Percentiles rank a stretch among this genome's conserved stretches.
Evolutionary conservation across 176 grass and related monocot genomes (phyloP).

Genomic region (Leersia perrieri): DNA sequence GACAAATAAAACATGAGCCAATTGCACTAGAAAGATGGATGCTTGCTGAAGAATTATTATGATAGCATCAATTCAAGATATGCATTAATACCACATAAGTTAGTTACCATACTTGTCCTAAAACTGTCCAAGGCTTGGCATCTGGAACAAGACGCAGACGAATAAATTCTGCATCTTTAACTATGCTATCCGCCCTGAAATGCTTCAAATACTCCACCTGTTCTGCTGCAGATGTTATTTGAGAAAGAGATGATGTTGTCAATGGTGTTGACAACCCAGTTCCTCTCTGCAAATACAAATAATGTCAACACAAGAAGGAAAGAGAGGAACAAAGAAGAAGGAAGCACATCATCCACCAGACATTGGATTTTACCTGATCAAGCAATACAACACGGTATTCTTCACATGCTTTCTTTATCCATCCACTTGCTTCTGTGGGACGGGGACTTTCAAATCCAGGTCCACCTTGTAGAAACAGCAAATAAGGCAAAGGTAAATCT

Average conservation of each 20-base stretch:
- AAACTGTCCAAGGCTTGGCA: constrained; percentile 79
- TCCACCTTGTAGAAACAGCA: constrained; percentile 88
- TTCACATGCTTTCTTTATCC: constrained; percentile 92
- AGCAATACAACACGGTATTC: constrained; percentile 72
- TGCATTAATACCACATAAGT: neutral
- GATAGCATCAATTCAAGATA: neutral
- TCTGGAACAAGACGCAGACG: constrained; percentile 60
- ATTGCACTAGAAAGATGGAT: neutral
- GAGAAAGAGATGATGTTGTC: constrained; percentile 82
- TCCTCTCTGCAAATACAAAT: constrained; percentile 57
- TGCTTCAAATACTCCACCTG: constrained; percentile 77
- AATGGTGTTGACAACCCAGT: constrained; percentile 88
- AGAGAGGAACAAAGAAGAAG: constrained; percentile 5
- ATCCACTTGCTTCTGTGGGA: constrained; percentile 69
- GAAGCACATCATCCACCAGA: neutral
- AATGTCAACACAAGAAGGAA: neutral
- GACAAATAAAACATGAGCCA: too few relatives aligned
- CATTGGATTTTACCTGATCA: constrained; percentile 54
- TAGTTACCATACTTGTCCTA: constrained; percentile 76
- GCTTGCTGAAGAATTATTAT: neutral
- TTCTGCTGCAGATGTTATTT: constrained; percentile 58
- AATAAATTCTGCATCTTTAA: constrained; percentile 91
- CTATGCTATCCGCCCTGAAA: constrained; percentile 96
- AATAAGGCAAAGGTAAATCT: constrained; percentile 59
- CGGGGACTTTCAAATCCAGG: constrained; percentile 89